phyloP scores from a whole-genome alignment of 164 flowering plant genomes.

The Macadamia tetraphylla region DNA sequence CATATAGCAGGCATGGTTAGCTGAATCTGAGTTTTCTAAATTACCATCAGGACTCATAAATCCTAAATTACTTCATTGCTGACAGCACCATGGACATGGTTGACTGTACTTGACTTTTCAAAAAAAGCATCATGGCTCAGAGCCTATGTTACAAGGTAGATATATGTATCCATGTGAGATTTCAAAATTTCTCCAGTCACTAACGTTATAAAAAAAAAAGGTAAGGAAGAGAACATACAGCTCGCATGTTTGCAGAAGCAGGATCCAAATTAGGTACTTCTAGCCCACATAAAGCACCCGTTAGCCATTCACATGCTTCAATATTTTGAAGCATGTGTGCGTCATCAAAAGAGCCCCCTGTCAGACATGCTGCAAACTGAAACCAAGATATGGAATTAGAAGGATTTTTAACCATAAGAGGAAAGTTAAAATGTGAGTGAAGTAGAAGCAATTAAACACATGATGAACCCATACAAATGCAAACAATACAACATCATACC shows the following conservation, averaged over 20 bases:
- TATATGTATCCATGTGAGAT: too few relatives aligned
- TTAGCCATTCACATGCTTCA: conserved; percentile 96
- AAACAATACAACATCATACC: conserved; percentile 35
- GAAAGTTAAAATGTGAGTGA: not conserved
- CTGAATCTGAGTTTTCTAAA: too few relatives aligned
- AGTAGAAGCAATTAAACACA: not conserved
- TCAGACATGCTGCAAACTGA: conserved; percentile 83
- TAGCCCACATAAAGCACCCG: conserved; percentile 65
- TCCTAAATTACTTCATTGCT: too few relatives aligned
- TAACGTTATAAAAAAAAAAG: not conserved
- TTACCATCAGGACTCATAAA: too few relatives aligned
- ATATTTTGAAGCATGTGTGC: conserved; percentile 83
- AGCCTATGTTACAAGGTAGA: too few relatives aligned
- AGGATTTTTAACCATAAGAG: not conserved
- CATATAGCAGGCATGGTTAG: too few relatives aligned
- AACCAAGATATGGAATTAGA: conserved; percentile 17
- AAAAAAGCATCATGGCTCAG: too few relatives aligned
- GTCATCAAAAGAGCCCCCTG: conserved; percentile 95
- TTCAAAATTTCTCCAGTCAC: too few relatives aligned
- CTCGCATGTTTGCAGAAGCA: conserved; percentile 72
- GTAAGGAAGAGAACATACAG: conserved; percentile 46
- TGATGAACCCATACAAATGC: not conserved
- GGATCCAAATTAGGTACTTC: conserved; percentile 84
- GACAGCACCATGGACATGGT: too few relatives aligned
- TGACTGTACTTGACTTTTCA: too few relatives aligned